These are phyloP conservation scores for Crithidia brevicula DNA, from an alignment of 208 protist genomes.

Conservation along the genomic window DNA sequence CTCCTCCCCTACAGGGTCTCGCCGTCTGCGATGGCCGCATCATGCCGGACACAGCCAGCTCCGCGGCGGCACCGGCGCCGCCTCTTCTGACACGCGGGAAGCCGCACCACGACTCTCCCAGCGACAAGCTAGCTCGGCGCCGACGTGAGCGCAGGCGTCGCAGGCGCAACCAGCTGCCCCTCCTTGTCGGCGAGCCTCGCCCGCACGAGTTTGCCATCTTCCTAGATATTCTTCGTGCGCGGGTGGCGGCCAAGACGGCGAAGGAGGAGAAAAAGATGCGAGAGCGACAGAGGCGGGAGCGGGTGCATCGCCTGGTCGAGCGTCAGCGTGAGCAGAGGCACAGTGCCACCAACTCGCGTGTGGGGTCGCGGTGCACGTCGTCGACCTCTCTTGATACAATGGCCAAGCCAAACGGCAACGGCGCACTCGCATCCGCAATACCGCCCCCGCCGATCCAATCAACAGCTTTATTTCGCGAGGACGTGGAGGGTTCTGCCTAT, in stretches of 20 bases:
- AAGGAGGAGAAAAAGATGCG: conserved; percentile 16
- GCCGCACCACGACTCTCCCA: neutral
- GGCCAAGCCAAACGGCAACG: neutral
- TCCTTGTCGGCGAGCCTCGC: conserved; percentile 58
- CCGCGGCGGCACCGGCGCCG: too few relatives aligned
- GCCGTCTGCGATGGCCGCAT: neutral
- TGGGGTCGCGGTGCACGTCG: neutral
- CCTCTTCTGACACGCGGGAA: neutral
- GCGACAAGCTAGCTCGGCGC: conserved; percentile 9
- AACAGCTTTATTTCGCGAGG: conserved; percentile 25
- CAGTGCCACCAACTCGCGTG: conserved; percentile 3
- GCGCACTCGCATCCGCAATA: neutral
- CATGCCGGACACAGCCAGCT: too few relatives aligned
- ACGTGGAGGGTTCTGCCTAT: conserved; percentile 40
- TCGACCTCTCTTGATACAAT: conserved; percentile 4
- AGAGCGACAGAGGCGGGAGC: conserved; percentile 9
- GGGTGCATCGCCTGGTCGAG: conserved; percentile 12
- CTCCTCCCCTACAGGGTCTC: neutral
- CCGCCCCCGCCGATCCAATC: neutral
- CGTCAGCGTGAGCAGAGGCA: conserved; percentile 24
- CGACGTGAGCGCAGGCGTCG: conserved; percentile 32
- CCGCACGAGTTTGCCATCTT: conserved; percentile 40
- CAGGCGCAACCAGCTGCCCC: conserved; percentile 30
- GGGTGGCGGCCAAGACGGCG: conserved; percentile 21
- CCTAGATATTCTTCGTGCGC: conserved; percentile 30